phyloP scores from a whole-genome alignment of 2,329 filamentous ascomycete genomes.

The Trichoderma lentiforme region DNA sequence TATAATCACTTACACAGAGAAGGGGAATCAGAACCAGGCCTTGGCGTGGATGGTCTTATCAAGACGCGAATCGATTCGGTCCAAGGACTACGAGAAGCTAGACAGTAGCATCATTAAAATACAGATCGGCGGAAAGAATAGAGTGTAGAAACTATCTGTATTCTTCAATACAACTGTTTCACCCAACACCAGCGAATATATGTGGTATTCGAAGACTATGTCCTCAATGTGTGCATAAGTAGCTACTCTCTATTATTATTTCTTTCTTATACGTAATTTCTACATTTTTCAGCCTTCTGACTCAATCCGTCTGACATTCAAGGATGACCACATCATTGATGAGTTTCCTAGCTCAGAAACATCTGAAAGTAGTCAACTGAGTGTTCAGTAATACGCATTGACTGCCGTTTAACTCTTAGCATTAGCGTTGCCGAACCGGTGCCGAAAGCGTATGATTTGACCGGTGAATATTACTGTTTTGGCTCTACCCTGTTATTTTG shows the following conservation, averaged over 20 bases:
- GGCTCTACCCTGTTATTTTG: not conserved
- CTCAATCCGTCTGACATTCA: not conserved
- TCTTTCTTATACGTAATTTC: not conserved
- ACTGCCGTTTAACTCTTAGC: fast-evolving
- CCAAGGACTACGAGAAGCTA: not conserved
- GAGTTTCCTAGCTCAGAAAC: not conserved
- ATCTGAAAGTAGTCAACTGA: not conserved
- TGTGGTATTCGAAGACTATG: too few relatives aligned
- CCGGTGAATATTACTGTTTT: not conserved
- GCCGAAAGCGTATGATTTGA: not conserved
- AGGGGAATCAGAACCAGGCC: not conserved
- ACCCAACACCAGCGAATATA: fast-evolving
- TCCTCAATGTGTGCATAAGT: not conserved
- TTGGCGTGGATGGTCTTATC: not conserved
- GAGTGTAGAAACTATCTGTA: not conserved
- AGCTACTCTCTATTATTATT: not conserved
- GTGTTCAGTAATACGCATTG: not conserved
- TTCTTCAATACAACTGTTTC: not conserved
- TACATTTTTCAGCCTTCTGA: not conserved
- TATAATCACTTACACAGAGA: not conserved
- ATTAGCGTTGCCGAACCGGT: not conserved
- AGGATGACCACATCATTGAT: not conserved
- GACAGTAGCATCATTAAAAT: not conserved
- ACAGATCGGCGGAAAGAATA: not conserved
- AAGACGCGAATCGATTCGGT: too few relatives aligned